These are phyloP conservation scores for Avena insularis DNA, from an alignment of 176 grass and related monocot genomes.

Conservation along the genomic window DNA sequence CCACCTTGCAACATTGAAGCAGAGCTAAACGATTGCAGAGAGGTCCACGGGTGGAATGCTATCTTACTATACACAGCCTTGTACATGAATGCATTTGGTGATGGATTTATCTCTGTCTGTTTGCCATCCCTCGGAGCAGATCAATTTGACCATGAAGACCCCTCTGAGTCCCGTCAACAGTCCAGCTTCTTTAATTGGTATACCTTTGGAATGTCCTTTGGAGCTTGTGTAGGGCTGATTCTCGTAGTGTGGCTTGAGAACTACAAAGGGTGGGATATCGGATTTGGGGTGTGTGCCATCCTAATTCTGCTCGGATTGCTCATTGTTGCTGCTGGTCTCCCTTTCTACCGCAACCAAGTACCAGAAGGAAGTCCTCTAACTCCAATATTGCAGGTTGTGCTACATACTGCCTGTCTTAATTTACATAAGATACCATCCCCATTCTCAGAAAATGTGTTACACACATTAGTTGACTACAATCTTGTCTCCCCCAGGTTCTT, in stretches of 20 bases:
- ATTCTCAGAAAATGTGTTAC: conserved; percentile 1
- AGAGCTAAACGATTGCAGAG: conserved; percentile 37
- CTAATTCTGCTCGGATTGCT: conserved; percentile 53
- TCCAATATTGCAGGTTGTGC: neutral
- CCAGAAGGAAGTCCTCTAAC: conserved; percentile 35
- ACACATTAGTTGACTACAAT: conserved; percentile 10
- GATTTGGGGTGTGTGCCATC: conserved; percentile 44
- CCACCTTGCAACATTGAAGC: conserved; percentile 47
- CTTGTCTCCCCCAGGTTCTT: conserved; percentile 49
- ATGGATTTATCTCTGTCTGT: conserved; percentile 51
- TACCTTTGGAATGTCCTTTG: conserved; percentile 55
- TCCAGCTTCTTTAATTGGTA: conserved; percentile 65
- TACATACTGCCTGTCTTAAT: neutral
- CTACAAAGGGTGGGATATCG: conserved; percentile 61
- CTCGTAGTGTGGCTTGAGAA: conserved; percentile 65
- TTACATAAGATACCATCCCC: neutral
- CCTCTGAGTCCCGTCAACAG: conserved; percentile 40
- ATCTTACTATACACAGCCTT: conserved; percentile 45
- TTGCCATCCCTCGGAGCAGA: conserved; percentile 64
- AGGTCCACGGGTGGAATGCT: conserved; percentile 49
- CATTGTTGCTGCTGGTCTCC: conserved; percentile 40
- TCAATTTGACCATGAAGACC: conserved; percentile 62
- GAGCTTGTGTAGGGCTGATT: conserved; percentile 53
- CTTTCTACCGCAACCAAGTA: conserved; percentile 64
- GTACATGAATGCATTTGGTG: conserved; percentile 50